phyloP scores from a whole-genome alignment of 1,284 basidiomycete genomes.

The Gomphus bonarii region DNA sequence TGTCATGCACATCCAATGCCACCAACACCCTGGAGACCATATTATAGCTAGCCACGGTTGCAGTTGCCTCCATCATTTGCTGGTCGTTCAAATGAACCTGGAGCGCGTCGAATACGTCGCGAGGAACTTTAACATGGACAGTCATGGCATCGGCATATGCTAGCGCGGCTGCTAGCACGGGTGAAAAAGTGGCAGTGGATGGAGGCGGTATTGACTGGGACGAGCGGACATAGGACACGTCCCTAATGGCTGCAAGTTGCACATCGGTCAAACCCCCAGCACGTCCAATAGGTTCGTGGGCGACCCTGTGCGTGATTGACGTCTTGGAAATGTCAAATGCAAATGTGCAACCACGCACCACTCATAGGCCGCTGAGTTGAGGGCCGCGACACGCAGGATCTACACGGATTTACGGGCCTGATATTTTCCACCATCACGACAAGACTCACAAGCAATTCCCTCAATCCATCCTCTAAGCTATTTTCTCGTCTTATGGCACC shows the following conservation, averaged over 20 bases:
- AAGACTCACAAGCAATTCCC: conserved; percentile 38
- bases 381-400: conserved; percentile 27
- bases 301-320: conserved; percentile 27
- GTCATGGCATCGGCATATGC: conserved; percentile 41
- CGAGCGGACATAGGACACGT: conserved; percentile 27
- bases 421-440: not conserved
- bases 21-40: conserved; percentile 49
- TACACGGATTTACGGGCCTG: not conserved
- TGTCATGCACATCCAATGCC: conserved; percentile 39
- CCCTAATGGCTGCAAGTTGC: conserved; percentile 37
- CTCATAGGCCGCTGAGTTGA: conserved; percentile 42
- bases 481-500: conserved; percentile 39
- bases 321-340: not conserved
- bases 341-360: conserved; percentile 21
- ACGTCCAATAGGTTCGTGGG: conserved; percentile 39
- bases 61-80: conserved; percentile 37
- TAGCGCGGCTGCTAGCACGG: conserved; percentile 33
- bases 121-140: conserved; percentile 27
- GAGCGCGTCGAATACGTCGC: conserved; percentile 24
- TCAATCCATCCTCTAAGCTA: conserved; percentile 34
- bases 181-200: conserved; percentile 19
- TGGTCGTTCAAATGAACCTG: conserved; percentile 27
- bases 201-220: conserved; percentile 15
- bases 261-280: conserved; percentile 32
- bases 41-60: conserved; percentile 40